phyloP scores from a whole-genome alignment of 2,329 filamentous ascomycete species.

The Aspergillus sclerotialis region DNA sequence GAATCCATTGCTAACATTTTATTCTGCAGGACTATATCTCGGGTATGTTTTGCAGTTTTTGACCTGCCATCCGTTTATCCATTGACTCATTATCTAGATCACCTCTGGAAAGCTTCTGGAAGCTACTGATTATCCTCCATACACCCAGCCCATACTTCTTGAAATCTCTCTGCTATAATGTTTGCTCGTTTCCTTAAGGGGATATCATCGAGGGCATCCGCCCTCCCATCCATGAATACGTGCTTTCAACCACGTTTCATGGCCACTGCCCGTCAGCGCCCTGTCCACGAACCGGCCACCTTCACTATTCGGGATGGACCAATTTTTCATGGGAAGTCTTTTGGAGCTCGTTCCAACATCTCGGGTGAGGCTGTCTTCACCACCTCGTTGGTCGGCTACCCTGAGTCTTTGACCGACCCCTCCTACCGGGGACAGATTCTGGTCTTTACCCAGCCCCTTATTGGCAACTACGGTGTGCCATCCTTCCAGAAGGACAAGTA shows the following conservation, averaged over 20 bases:
- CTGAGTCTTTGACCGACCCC: constrained; percentile 71
- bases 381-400: constrained; percentile 94
- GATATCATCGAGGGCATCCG: constrained; percentile 41
- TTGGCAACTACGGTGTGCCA: constrained; percentile 97
- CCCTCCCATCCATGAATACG: constrained; percentile 34
- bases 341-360: constrained; percentile 92
- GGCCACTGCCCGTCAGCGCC: constrained; percentile 63
- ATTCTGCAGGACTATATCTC: constrained; percentile 56
- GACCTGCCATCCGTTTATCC: constrained; percentile 3
- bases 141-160: constrained; percentile 9
- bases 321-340: constrained; percentile 92
- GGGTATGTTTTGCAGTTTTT: constrained; percentile 34
- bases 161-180: constrained; percentile 38
- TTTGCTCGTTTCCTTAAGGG: constrained; percentile 50
- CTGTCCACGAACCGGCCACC: constrained; percentile 71
- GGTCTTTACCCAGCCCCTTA: constrained; percentile 95
- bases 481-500: constrained; percentile 76
- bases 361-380: constrained; percentile 98
- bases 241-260: constrained; percentile 42
- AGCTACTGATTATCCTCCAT: constrained; percentile 40
- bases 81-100: constrained; percentile 37
- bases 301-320: constrained; percentile 95
- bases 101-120: constrained; percentile 62
- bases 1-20: constrained; percentile 4
- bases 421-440: constrained; percentile 78